Evolutionary conservation across 495 filamentous ascomycete species (phyloP), one percentile per base, ranked within the genome.

Genomic region (Friedmanniomyces endolithicus): DNA sequence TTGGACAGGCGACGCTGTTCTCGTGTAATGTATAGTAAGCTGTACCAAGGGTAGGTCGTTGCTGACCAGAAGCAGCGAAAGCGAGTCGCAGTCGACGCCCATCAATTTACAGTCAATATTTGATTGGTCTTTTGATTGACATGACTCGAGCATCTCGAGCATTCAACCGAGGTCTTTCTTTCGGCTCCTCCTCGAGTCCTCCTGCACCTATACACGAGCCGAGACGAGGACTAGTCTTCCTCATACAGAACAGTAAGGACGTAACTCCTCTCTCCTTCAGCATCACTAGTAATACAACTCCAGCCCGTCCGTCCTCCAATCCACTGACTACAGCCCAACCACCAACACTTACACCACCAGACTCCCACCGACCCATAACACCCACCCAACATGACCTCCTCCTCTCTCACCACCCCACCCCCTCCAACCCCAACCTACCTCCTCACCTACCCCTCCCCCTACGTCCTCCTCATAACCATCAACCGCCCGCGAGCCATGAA

Each of bases 391-490:
- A 57, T 57, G 55, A 14, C 55, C 24, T 54, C 25, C 45, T 9
- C 25, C 45, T 9, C 49, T 14, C 63, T 65, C 50, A 35, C 24
- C 24, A 62, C 40, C 37, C 59, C 27, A 24, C 62, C 64, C 8
- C 63, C 63, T 6, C 6, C 56, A 1, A 60, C 48, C 1, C 64
- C 58, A 20, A 51, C 55, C 51, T 55, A 56, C 48, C 24, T 72
- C 51, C 53, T 83, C 58, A 71, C 77, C 51, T 82, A 79, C 65
- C 82, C 81, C 0, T 55, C 63, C 1, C 73, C 73, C 2, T 67
- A 77, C 56, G 70, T 83, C 60, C 72, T 85, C 8, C 74, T 83
- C 43, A 71, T 81, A 25, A 83, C 80, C 0, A 73, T 86, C 66
- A 79, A 80, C 69, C 76, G 80, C 1, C 77, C 80, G 4, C 61